Conservation (phyloP, 129 eudicot genomes). For the Apium graveolens region DNA sequence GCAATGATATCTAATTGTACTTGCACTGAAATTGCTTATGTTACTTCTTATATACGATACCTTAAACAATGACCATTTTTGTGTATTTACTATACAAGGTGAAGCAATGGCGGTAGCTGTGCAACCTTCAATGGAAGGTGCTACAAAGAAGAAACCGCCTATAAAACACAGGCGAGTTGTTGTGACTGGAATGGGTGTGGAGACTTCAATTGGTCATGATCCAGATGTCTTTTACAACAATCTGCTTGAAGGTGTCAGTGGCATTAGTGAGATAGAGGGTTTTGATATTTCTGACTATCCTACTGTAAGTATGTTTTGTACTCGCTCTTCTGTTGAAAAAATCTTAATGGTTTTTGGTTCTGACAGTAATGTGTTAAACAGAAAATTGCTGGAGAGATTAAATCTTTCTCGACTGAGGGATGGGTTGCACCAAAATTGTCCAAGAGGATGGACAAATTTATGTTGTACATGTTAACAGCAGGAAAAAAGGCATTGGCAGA, state of each 20-base stretch:
- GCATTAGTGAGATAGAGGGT: conserved; percentile 73
- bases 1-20: not conserved
- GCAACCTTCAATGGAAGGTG: conserved; percentile 48
- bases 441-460: conserved; percentile 81
- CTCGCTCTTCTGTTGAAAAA: not conserved
- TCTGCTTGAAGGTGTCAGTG: conserved; percentile 84
- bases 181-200: conserved; percentile 96
- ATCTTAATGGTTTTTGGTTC: conserved; percentile 3
- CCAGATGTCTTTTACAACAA: conserved; percentile 63
- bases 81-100: conserved; percentile 27
- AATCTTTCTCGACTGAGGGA: conserved; percentile 76
- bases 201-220: conserved; percentile 69
- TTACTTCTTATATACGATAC: not conserved
- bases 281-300: conserved; percentile 80
- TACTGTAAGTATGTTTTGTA: conserved; percentile 41
- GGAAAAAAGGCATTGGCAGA: conserved; percentile 93
- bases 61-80: not conserved
- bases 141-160: conserved; percentile 46
- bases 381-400: conserved; percentile 98
- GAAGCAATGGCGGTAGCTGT: conserved; percentile 60
- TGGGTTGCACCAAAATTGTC: conserved; percentile 92
- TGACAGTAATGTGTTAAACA: conserved; percentile 24
- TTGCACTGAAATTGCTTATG: not conserved
- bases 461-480: conserved; percentile 96
- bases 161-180: conserved; percentile 78